Percentiles rank a stretch among this genome's conserved stretches.
Conservation (phyloP, 805 yeast species). For the Hanseniaspora valbyensis region DNA sequence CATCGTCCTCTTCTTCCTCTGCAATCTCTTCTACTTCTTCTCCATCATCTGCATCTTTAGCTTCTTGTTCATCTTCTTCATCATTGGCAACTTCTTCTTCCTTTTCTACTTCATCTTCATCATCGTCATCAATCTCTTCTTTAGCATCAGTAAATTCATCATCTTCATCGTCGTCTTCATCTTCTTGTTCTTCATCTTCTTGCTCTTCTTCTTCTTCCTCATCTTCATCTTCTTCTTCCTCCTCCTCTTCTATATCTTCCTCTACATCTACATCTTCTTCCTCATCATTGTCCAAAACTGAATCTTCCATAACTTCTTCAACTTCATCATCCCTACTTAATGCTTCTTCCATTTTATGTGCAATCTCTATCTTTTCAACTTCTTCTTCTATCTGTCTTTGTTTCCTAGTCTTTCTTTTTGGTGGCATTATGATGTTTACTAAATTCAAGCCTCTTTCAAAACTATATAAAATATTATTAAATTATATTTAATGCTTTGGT, state of each 20-base stretch:
- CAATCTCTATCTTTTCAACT: conserved; percentile 7
- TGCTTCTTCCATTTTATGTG: conserved; percentile 17
- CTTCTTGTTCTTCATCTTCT: conserved; percentile 16
- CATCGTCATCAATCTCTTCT: conserved; percentile 16
- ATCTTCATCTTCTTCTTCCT: not conserved
- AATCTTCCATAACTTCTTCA: conserved; percentile 11
- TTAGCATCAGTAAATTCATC: conserved; percentile 8
- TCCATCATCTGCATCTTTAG: conserved; percentile 16
- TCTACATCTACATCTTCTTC: conserved; percentile 14
- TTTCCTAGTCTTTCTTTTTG: conserved; percentile 14
- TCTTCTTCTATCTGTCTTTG: conserved; percentile 17
- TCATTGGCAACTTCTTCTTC: conserved; percentile 13
- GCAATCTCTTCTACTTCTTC: conserved; percentile 16
- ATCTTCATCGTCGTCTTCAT: conserved; percentile 3
- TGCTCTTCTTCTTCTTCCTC: conserved; percentile 16
- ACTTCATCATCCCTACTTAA: conserved; percentile 17
- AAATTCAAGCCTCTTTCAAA: too few species aligned
- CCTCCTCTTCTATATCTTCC: conserved; percentile 15
- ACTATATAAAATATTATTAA: too few species aligned
- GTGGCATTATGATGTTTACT: too few species aligned
- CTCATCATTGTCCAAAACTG: conserved; percentile 14
- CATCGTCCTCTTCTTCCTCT: conserved; percentile 9
- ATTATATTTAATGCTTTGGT: too few species aligned
- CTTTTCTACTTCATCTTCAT: conserved; percentile 12
- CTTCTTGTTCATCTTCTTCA: conserved; percentile 16